phyloP scores from a whole-genome alignment of 139 green algal genomes.

The Parachlorella kessleri region DNA sequence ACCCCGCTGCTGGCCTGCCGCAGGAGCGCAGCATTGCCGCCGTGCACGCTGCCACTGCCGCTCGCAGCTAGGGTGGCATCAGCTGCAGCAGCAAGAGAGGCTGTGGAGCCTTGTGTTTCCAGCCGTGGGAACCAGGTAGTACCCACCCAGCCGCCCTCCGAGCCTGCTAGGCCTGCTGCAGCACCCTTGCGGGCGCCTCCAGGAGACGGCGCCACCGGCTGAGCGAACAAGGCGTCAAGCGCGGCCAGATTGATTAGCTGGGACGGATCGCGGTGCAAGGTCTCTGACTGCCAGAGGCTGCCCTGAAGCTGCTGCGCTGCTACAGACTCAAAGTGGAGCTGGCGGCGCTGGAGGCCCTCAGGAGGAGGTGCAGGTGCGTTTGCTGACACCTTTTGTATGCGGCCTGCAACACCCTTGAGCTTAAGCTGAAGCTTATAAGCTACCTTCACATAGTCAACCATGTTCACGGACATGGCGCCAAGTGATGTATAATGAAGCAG shows the following conservation, averaged over 20 bases:
- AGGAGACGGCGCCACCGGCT: neutral
- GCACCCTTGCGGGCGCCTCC: neutral
- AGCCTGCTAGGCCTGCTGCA: neutral
- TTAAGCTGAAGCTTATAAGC: neutral
- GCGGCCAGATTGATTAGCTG: conserved; percentile 1
- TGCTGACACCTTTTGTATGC: no score
- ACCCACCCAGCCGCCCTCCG: neutral
- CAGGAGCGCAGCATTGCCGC: neutral
- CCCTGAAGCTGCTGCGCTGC: neutral
- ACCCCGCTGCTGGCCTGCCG: neutral
- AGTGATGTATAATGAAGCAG: neutral
- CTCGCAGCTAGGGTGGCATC: neutral
- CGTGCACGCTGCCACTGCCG: neutral
- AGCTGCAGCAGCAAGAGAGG: neutral
- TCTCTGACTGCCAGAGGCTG: conserved; percentile 14
- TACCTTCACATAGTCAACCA: neutral
- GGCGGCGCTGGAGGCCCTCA: neutral
- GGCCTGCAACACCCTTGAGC: neutral
- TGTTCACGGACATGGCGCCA: neutral
- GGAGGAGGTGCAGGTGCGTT: neutral
- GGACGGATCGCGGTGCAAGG: neutral
- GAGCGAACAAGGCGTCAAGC: conserved; percentile 21
- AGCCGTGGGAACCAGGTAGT: neutral
- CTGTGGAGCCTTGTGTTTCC: neutral
- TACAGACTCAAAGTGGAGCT: conserved; percentile 21